Percentiles rank a stretch among this genome's conserved stretches.
Evolutionary conservation across 768 basidiomycete species (phyloP).

Genomic region (Russula vinacea): DNA sequence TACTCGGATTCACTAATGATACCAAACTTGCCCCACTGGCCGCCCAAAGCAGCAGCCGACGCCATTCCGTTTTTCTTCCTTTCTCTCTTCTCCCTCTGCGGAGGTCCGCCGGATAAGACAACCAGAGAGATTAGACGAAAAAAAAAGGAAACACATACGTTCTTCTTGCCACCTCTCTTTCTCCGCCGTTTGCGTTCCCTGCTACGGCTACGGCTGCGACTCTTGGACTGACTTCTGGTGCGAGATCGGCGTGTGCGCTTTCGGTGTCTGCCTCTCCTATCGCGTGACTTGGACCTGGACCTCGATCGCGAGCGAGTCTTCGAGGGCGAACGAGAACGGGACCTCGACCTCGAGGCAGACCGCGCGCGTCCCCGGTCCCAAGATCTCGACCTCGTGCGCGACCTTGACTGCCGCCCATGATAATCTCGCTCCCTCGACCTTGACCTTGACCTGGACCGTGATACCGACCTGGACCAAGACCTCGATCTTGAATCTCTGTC

Average conservation of each 20-base stretch:
- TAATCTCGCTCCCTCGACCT: conserved; percentile 39
- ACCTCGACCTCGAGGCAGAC: conserved; percentile 24
- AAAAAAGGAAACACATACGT: conserved; percentile 37
- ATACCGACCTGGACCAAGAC: conserved; percentile 22
- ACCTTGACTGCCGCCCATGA: conserved; percentile 26
- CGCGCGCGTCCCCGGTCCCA: conserved; percentile 20
- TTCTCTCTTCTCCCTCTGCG: conserved; percentile 54
- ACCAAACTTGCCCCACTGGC: conserved; percentile 90
- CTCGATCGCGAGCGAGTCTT: conserved; percentile 27
- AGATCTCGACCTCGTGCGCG: conserved; percentile 26
- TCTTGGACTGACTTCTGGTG: conserved; percentile 41
- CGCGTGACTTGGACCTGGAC: conserved; percentile 29
- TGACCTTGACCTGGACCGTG: conserved; percentile 27
- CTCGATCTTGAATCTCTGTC: conserved; percentile 24
- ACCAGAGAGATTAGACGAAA: not conserved
- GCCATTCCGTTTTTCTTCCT: conserved; percentile 69
- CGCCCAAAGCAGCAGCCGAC: conserved; percentile 42
- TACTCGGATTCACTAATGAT: conserved; percentile 83
- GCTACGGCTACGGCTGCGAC: conserved; percentile 34
- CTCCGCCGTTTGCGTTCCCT: conserved; percentile 40
- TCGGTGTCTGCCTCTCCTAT: conserved; percentile 38
- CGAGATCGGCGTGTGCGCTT: conserved; percentile 43
- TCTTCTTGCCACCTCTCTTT: conserved; percentile 41
- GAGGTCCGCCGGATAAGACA: conserved; percentile 3
- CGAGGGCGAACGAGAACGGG: conserved; percentile 38